Percentiles rank a stretch among this genome's conserved stretches.
Conservation (phyloP, 805 yeast species). For the Debaryomyces prosopidis region DNA sequence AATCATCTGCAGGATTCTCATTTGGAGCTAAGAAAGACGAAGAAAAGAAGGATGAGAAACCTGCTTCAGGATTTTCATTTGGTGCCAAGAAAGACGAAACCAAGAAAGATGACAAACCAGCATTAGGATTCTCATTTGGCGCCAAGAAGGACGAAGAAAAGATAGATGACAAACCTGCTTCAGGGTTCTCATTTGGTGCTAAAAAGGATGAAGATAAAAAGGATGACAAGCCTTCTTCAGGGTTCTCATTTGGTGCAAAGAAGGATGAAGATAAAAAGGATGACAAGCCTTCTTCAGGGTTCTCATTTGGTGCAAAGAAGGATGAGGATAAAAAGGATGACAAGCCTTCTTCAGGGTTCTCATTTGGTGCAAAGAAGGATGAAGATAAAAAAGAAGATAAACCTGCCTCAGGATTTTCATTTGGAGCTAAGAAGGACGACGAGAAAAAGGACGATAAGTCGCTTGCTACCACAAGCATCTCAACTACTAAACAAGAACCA, state of each 20-base stretch:
- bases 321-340: conserved; percentile 20
- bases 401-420: conserved; percentile 14
- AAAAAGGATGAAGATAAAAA: conserved; percentile 15
- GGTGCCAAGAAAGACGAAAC: conserved; percentile 22
- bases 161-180: conserved; percentile 17
- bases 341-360: conserved; percentile 13
- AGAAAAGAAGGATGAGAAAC: conserved; percentile 9
- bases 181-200: conserved; percentile 24
- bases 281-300: conserved; percentile 17
- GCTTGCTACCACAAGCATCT: conserved; percentile 12
- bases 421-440: conserved; percentile 16
- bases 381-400: conserved; percentile 18
- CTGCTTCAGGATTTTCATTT: conserved; percentile 15
- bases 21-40: conserved; percentile 21
- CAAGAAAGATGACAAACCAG: conserved; percentile 17
- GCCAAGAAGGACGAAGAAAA: conserved; percentile 12
- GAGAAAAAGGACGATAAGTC: conserved; percentile 23
- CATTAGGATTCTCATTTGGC: conserved; percentile 11
- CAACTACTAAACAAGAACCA: conserved; percentile 15
- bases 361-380: conserved; percentile 15
- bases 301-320: conserved; percentile 26
- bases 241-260: conserved; percentile 28
- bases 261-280: conserved; percentile 17
- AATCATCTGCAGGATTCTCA: conserved; percentile 20
- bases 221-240: conserved; percentile 17